phyloP scores from a whole-genome alignment of 2,329 filamentous ascomycete species.

The Penicillium sp. region DNA sequence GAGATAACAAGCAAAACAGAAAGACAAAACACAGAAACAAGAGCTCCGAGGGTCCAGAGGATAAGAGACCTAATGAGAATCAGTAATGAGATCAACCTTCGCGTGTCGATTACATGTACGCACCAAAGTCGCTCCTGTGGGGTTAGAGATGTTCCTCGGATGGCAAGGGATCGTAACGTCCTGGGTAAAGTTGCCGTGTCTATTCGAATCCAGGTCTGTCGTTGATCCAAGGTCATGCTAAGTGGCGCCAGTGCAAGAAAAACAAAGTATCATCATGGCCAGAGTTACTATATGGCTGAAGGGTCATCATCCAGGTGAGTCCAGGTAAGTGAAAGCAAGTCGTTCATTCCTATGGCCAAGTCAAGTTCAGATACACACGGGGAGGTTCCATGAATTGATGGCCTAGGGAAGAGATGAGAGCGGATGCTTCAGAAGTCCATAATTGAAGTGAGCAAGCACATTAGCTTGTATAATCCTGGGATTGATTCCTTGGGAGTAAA shows the following conservation, averaged over 20 bases:
- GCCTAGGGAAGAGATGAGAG: constrained; percentile 13
- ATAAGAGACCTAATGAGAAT: constrained; percentile 9
- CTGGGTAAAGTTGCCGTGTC: constrained; percentile 7
- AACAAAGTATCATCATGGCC: constrained; percentile 3
- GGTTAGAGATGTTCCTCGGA: constrained; percentile 7
- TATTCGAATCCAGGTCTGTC: constrained; percentile 8
- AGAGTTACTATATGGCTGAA: constrained; percentile 9
- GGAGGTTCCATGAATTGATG: constrained; percentile 16
- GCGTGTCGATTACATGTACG: constrained; percentile 2
- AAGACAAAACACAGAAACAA: background rate
- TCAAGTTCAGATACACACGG: constrained; percentile 5
- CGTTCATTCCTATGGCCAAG: constrained; percentile 5
- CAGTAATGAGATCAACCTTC: constrained; percentile 5
- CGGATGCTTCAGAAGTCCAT: constrained; percentile 14
- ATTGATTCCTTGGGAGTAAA: constrained; percentile 2
- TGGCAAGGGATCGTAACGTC: constrained; percentile 1
- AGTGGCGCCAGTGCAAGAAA: background rate
- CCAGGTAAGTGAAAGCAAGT: constrained; percentile 9
- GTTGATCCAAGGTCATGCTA: constrained; percentile 4
- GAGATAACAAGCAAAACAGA: constrained; percentile 9
- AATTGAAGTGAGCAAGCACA: constrained; percentile 17
- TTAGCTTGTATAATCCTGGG: constrained; percentile 18
- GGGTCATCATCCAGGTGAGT: constrained; percentile 10
- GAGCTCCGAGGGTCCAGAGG: constrained; percentile 20
- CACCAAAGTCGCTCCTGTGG: constrained; percentile 13